Evolutionary conservation across 305 asterid genomes (phyloP), one percentile per base, ranked within the genome.

Genomic region (Coffea humblotiana): DNA sequence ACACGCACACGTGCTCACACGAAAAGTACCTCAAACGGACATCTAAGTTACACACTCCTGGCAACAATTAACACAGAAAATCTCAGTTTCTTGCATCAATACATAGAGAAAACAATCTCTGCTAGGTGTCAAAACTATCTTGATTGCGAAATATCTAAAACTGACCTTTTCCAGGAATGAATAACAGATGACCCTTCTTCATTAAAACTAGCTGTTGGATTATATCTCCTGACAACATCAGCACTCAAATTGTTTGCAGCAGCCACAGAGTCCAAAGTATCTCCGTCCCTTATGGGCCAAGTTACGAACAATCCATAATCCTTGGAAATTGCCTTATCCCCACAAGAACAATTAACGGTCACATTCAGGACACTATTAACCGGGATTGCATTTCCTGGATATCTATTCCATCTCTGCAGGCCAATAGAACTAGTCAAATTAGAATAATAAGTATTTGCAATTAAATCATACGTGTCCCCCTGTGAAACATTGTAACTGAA

Each of bases 281-380:
- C 96, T 77, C 87, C 96, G 1, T 12, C 72, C 82, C 90, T 82
- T 80, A 92, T 27, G 63, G 99, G 97, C 79, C 91, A 96, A 29
- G 98, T 94, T 8, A 90, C 71, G 72, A 96, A 96, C 97, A 96
- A 74, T 2, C 97, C 98, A 79, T 88, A 96, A 37, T 83, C 92
- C 76, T 68, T 27, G 21, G 87, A 83, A 27, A 96, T 89, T 14
- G 61, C 48, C 80, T 54, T 72, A 83, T 94, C 83, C 75, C 99
- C 99, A 82, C 99, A 96, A 76, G 91, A 92, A 76, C 99, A 96
- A 76, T 90, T 94, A 84, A 96, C 99, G 40, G 88, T n/a, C 74
- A 94, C 98, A 52, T 77, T 88, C 82, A 96, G 4, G 19, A 25
- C 27, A 40, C 88, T 89, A 2, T 74, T 86, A 60, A 78, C 83